Conservation (phyloP, 257 asterid genomes). For the Nicotiana tabacum region DNA sequence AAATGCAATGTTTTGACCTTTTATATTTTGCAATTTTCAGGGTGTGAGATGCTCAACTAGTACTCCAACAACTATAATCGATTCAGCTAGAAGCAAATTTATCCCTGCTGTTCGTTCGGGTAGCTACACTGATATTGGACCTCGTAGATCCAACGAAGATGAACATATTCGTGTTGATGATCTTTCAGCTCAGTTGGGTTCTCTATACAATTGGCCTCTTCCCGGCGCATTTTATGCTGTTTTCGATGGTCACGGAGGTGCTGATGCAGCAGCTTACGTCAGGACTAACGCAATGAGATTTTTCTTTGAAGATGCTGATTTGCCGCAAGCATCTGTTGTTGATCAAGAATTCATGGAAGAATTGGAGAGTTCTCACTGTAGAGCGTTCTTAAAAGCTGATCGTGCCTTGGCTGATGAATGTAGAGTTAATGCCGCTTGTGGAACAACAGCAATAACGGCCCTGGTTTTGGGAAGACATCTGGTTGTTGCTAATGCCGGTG, state of each 20-base stretch:
- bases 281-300: constrained; percentile 58
- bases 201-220: constrained; percentile 54
- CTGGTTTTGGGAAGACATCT: constrained; percentile 67
- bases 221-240: constrained; percentile 81
- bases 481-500: constrained; percentile 85
- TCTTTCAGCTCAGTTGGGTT: constrained; percentile 52
- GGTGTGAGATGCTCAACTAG: constrained; percentile 70
- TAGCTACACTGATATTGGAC: constrained; percentile 81
- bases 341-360: constrained; percentile 59
- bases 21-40: constrained; percentile 30
- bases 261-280: constrained; percentile 69
- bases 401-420: constrained; percentile 65
- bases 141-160: constrained; percentile 78
- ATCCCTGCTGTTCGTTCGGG: constrained; percentile 64
- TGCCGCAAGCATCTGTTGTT: constrained; percentile 50
- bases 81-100: constrained; percentile 32
- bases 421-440: constrained; percentile 58
- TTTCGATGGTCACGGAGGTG: constrained; percentile 96
- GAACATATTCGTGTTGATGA: constrained; percentile 75
- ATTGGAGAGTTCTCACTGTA: constrained; percentile 46
- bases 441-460: constrained; percentile 91
- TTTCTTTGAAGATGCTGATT: constrained; percentile 63
- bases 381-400: constrained; percentile 65
- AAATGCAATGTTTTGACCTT: constrained; percentile 5
- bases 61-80: constrained; percentile 29